phyloP scores from a whole-genome alignment of 75 land plant genomes.

The Pinus taeda region DNA sequence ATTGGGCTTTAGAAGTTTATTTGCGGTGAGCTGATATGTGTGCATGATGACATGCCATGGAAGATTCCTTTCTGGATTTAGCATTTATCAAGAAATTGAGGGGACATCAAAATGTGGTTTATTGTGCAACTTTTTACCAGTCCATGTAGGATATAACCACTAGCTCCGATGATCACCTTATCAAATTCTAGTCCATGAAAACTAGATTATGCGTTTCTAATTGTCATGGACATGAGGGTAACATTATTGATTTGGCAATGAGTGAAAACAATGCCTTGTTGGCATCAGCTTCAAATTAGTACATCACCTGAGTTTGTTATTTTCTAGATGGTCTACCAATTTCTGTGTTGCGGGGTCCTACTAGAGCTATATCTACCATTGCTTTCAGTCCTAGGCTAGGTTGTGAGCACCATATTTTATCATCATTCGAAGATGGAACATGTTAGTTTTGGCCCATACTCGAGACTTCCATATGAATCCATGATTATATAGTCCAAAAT shows the following conservation, averaged over 20 bases:
- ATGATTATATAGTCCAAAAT: conserved; percentile 80
- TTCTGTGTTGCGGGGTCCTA: conserved; percentile 84
- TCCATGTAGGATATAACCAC: conserved; percentile 82
- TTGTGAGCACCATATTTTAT: conserved; percentile 77
- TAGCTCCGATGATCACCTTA: conserved; percentile 95
- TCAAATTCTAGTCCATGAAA: conserved; percentile 96
- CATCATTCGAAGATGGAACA: conserved; percentile 98
- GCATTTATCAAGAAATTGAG: conserved; percentile 20
- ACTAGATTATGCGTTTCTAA: conserved; percentile 95
- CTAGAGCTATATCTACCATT: conserved; percentile 86
- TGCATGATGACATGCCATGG: conserved; percentile 88
- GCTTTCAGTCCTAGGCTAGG: conserved; percentile 80
- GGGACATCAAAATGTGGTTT: no score
- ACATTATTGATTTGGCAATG: conserved; percentile 92
- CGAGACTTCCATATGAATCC: conserved; percentile 52
- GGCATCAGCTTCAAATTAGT: conserved; percentile 97
- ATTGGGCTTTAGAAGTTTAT: conserved; percentile 98
- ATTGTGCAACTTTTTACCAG: conserved; percentile 54
- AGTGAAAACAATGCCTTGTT: conserved; percentile 77
- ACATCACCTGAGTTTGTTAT: conserved; percentile 77
- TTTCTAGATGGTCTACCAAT: conserved; percentile 89
- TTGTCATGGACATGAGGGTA: conserved; percentile 98
- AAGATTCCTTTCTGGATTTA: conserved; percentile 87
- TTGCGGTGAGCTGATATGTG: conserved; percentile 78
- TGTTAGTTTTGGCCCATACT: conserved; percentile 96